Base-by-base conservation (phyloP, 2,329 filamentous ascomycete species). In the Aureobasidium sp. region DNA sequence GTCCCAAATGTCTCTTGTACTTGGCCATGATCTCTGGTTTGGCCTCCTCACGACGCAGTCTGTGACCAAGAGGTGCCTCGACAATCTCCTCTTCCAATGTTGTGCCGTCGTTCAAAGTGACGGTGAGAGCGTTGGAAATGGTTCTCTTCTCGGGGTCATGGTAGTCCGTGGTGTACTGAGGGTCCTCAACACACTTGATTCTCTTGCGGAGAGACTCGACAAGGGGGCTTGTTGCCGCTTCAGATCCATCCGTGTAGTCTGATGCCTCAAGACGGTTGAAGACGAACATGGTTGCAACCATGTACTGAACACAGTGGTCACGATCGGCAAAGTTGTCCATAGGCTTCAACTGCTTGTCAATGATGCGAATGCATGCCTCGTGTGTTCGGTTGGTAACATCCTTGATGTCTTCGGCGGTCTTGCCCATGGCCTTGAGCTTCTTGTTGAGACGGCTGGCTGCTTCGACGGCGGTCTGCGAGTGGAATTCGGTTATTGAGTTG, bases 301-400 rank as follows among this genome's bases (percentile, higher is more conserved):
- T 99, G 85, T 99, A 99, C 81, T 97, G 94, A 68, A 99, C 93
- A 80, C 94, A 99, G 84, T 99, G 94, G 78, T 99, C 94, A 72
- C 94, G 91, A 79, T 99, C 94, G 72, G 94, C 94, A 73, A 97
- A 99, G 86, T 99, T 99, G 82, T 97, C 92, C 90, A 99, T 96
- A 69, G 92, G 87, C 85, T 97, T 97, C 84, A 96, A 95, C 80
- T 99, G 94, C 84, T 99, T 99, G 85, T 99, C 94, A 72, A 99
- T 99, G 79, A 99, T 99, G 71, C 94, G 91, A 74, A 99, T 85
- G 81, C 94, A 97, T 63, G 94, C 94, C 79, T 99, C 94, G 80
- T 99, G 94, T 9, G 94, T 99, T 70, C 94, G 88, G 85, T 93
- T 96, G 69, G 88, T 91, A 71, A 99, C 85, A 64, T 84, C 83